Conservation (phyloP, 2,329 filamentous ascomycete genomes). For the Zasmidium angulare region DNA sequence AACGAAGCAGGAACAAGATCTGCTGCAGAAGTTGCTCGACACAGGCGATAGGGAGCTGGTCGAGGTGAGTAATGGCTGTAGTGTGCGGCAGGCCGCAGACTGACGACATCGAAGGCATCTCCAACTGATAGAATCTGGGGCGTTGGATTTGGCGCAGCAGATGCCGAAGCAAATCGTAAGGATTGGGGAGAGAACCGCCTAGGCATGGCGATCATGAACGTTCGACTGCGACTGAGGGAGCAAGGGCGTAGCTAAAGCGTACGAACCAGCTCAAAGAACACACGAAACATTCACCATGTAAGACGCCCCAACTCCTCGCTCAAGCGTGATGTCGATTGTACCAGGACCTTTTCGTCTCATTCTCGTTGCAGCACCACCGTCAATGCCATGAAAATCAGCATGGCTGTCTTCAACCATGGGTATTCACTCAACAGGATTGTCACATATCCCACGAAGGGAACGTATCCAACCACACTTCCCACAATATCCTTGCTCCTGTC, state of each 20-base stretch:
- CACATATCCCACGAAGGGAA: slow-evolving; percentile 94
- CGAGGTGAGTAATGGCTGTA: slow-evolving; percentile 29
- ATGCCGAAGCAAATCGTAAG: slow-evolving; percentile 42
- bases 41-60: slow-evolving; percentile 61
- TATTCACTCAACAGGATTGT: slow-evolving; percentile 95
- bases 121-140: slow-evolving; percentile 66
- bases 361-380: slow-evolving; percentile 91
- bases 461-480: slow-evolving; percentile 85
- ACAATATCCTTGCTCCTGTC: slow-evolving; percentile 80
- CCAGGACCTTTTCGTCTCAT: slow-evolving; percentile 41
- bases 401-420: slow-evolving; percentile 93
- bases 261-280: background rate
- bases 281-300: background rate
- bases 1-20: slow-evolving; percentile 39
- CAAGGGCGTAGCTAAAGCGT: slow-evolving; percentile 31
- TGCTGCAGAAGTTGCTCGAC: slow-evolving; percentile 37
- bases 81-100: slow-evolving; percentile 37
- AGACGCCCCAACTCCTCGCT: slow-evolving; percentile 14
- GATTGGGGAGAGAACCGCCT: slow-evolving; percentile 64
- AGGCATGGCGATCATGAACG: slow-evolving; percentile 62
- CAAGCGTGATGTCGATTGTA: background rate
- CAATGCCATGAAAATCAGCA: slow-evolving; percentile 92
- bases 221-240: slow-evolving; percentile 53
- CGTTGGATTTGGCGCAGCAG: slow-evolving; percentile 57
- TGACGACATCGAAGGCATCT: slow-evolving; percentile 58